Conservation (phyloP, 495 filamentous ascomycete species). For the Hypoxylon trugodes region DNA sequence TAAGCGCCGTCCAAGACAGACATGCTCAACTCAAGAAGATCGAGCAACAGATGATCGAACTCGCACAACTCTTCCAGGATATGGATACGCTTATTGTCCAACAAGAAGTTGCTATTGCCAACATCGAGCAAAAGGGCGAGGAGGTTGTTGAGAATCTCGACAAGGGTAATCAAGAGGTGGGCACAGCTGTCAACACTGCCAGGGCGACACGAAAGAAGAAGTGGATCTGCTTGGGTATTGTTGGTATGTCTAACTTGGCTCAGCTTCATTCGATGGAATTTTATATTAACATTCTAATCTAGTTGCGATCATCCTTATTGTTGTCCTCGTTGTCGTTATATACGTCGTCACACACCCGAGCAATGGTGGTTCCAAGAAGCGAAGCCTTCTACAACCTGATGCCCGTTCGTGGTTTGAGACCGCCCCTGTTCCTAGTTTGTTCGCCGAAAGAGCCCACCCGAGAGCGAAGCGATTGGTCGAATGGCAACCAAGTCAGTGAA, state of each 20-base stretch:
- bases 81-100: conserved; percentile 82
- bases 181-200: conserved; percentile 80
- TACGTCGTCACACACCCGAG: conserved; percentile 49
- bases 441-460: conserved; percentile 35
- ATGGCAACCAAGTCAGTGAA: conserved; percentile 13
- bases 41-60: conserved; percentile 83
- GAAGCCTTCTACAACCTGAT: conserved; percentile 38
- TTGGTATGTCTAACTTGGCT: conserved; percentile 64
- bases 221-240: conserved; percentile 92
- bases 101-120: conserved; percentile 77
- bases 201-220: conserved; percentile 87
- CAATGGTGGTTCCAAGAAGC: conserved; percentile 23
- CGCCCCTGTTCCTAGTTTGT: conserved; percentile 21
- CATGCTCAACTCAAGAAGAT: conserved; percentile 93
- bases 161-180: conserved; percentile 82
- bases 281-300: conserved; percentile 31
- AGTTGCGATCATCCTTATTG: conserved; percentile 61
- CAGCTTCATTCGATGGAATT: neutral
- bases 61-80: conserved; percentile 84
- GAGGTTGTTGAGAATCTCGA: conserved; percentile 79
- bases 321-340: conserved; percentile 59
- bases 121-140: conserved; percentile 84
- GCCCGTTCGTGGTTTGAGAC: conserved; percentile 27
- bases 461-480: conserved; percentile 24
- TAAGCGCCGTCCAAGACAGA: conserved; percentile 79